Evolutionary conservation across 768 basidiomycete genomes (phyloP).

Genomic region (Mycena vitilis): DNA sequence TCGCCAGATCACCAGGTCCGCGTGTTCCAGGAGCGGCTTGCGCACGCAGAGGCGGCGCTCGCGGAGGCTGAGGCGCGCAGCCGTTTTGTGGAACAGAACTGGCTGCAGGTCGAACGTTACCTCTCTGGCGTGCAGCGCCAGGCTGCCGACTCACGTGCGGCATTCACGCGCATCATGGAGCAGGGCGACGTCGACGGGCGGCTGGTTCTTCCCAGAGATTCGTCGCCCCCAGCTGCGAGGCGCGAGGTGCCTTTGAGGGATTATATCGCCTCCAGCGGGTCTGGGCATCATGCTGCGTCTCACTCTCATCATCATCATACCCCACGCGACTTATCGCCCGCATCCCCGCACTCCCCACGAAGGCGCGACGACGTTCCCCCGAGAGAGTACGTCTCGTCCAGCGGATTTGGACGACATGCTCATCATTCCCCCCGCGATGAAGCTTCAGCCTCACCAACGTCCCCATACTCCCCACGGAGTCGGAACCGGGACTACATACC

Average conservation of each 20-base stretch:
- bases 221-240: not conserved
- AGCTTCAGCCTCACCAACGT: not conserved
- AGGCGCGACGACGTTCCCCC: too few species aligned
- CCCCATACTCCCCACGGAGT: not conserved
- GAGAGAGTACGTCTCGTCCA: too few species aligned
- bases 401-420: too few species aligned
- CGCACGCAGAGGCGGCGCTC: conserved; percentile 31
- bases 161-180: conserved; percentile 28
- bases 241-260: conserved; percentile 6
- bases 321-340: not conserved
- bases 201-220: not conserved
- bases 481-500: too few species aligned
- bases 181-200: conserved; percentile 11
- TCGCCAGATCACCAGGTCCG: conserved; percentile 19
- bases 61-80: conserved; percentile 28
- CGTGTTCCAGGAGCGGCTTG: conserved; percentile 23
- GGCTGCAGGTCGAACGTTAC: conserved; percentile 30
- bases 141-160: conserved; percentile 27
- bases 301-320: not conserved
- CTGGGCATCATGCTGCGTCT: not conserved
- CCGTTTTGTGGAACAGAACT: conserved; percentile 28
- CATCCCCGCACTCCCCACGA: not conserved
- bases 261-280: not conserved
- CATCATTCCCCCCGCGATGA: too few species aligned
- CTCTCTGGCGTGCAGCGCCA: conserved; percentile 26